Percentiles rank a stretch among this genome's conserved stretches.
phyloP scores from a whole-genome alignment of 2,329 filamentous ascomycete genomes.

The Zasmidium angulare region DNA sequence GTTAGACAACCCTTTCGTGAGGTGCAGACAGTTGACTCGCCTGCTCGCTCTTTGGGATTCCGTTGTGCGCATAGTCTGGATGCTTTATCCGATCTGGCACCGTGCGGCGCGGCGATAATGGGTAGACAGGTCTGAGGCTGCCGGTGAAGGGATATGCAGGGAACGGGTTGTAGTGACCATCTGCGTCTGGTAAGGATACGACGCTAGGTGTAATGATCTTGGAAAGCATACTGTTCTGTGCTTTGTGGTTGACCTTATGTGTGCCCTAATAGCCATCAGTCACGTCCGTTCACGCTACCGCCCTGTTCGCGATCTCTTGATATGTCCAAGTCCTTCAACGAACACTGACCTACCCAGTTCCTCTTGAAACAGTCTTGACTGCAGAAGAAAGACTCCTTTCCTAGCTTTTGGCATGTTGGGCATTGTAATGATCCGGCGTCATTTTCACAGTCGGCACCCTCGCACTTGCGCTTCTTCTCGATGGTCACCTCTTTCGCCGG shows the following conservation, averaged over 20 bases:
- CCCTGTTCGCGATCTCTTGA: slow-evolving; percentile 17
- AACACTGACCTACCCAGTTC: slow-evolving; percentile 74
- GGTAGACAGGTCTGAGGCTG: slow-evolving; percentile 69
- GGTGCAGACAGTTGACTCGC: slow-evolving; percentile 19
- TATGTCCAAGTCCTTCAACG: too few relatives aligned
- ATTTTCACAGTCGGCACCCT: slow-evolving; percentile 80
- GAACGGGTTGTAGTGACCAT: slow-evolving; percentile 88
- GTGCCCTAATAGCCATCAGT: slow-evolving; percentile 56
- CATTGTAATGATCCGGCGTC: slow-evolving; percentile 85
- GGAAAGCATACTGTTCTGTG: slow-evolving; percentile 68
- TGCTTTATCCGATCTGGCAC: slow-evolving; percentile 78
- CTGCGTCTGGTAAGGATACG: slow-evolving; percentile 85
- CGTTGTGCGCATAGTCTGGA: slow-evolving; percentile 86
- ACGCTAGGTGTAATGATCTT: slow-evolving; percentile 74
- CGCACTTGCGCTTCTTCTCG: slow-evolving; percentile 66
- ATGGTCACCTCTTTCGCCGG: slow-evolving; percentile 35
- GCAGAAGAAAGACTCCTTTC: slow-evolving; percentile 92
- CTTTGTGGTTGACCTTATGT: slow-evolving; percentile 84
- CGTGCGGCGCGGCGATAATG: slow-evolving; percentile 67
- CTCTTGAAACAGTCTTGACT: slow-evolving; percentile 98
- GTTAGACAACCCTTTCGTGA: slow-evolving; percentile 6
- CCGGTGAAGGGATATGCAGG: slow-evolving; percentile 84
- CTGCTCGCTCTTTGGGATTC: slow-evolving; percentile 67
- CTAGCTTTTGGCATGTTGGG: slow-evolving; percentile 89
- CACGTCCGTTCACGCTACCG: neutral